Evolutionary conservation across 2,329 filamentous ascomycete genomes (phyloP).

Genomic region (Fonsecaea nubica): DNA sequence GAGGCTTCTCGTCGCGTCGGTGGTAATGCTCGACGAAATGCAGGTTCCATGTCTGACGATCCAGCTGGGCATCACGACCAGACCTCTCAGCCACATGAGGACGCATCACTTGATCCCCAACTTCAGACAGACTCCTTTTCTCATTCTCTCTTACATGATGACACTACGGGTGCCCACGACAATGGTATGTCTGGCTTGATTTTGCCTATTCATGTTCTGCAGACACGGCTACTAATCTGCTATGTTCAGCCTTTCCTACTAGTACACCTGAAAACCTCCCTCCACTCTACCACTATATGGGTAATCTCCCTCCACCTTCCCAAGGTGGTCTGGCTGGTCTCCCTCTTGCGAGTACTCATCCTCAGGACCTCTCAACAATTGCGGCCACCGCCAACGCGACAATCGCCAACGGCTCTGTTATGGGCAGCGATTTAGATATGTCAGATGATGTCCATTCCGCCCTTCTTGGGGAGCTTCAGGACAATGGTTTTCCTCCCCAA

Average conservation of each 20-base stretch:
- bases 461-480: slow-evolving; percentile 17
- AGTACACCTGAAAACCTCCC: slow-evolving; percentile 13
- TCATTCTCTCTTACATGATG: slow-evolving; percentile 19
- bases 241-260: slow-evolving; percentile 10
- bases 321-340: slow-evolving; percentile 16
- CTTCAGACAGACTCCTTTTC: slow-evolving; percentile 25
- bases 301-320: slow-evolving; percentile 12
- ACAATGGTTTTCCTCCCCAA: background rate
- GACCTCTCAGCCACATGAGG: background rate
- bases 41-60: slow-evolving; percentile 13
- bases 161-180: slow-evolving; percentile 12
- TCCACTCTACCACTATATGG: slow-evolving; percentile 17
- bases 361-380: slow-evolving; percentile 53
- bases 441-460: slow-evolving; percentile 14
- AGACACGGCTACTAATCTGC: background rate
- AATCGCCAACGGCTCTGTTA: slow-evolving; percentile 42
- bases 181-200: slow-evolving; percentile 19
- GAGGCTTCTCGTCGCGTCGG: slow-evolving; percentile 84
- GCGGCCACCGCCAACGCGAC: slow-evolving; percentile 56
- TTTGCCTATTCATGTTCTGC: background rate
- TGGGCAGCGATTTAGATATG: background rate
- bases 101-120: slow-evolving; percentile 26
- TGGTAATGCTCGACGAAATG: slow-evolving; percentile 15
- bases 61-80: slow-evolving; percentile 8
- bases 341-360: slow-evolving; percentile 40